Evolutionary conservation across 148 eudicot species (phyloP).

Genomic region (Limonium bicolor): DNA sequence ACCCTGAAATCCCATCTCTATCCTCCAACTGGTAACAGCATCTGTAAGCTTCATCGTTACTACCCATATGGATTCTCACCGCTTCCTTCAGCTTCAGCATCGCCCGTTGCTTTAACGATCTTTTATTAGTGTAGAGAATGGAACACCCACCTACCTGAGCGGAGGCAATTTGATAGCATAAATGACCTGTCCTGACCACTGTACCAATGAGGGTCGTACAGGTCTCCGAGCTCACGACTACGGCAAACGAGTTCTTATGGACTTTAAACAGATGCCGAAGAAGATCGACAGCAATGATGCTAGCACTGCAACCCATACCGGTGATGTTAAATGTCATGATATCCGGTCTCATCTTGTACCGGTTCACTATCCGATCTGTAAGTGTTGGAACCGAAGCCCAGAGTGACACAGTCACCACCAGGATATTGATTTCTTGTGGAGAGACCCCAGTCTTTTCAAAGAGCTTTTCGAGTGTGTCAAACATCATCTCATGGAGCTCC

Average conservation of each 20-base stretch:
- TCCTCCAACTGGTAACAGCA: conserved; percentile 75
- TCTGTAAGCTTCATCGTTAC: conserved; percentile 48
- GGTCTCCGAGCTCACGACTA: conserved; percentile 59
- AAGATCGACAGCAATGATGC: conserved; percentile 50
- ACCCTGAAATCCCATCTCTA: conserved; percentile 28
- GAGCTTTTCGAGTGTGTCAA: conserved; percentile 33
- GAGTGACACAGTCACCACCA: conserved; percentile 61
- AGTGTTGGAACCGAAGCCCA: conserved; percentile 46
- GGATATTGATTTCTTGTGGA: conserved; percentile 48
- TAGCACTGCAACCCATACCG: conserved; percentile 95
- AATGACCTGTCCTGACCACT: conserved; percentile 55
- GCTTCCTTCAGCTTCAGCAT: conserved; percentile 36
- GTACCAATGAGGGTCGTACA: conserved; percentile 72
- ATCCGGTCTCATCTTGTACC: conserved; percentile 53
- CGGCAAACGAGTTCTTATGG: conserved; percentile 31
- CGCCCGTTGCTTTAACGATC: conserved; percentile 18
- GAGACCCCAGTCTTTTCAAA: conserved; percentile 26
- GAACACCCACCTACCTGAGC: conserved; percentile 72
- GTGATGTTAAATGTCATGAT: conserved; percentile 41
- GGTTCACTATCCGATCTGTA: conserved; percentile 48
- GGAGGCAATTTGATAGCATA: conserved; percentile 74
- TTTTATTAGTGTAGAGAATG: conserved; percentile 57
- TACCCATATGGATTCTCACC: conserved; percentile 55
- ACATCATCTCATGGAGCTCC: conserved; percentile 44
- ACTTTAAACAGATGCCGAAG: conserved; percentile 37